Evolutionary conservation across 768 basidiomycete genomes (phyloP).

Genomic region (Suillus lakei): DNA sequence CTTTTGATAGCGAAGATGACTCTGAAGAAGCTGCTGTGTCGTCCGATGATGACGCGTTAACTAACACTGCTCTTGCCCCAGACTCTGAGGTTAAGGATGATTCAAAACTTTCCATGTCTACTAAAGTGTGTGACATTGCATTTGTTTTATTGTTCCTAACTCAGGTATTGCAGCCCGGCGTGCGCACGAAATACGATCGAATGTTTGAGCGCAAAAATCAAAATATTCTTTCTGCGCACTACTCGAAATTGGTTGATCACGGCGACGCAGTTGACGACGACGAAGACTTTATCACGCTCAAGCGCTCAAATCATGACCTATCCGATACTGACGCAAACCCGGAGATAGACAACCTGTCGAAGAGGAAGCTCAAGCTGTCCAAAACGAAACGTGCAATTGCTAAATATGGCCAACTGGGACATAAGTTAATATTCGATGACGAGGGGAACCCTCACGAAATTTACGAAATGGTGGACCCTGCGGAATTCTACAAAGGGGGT

Average conservation of each 20-base stretch:
- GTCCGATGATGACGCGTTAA: slow-evolving; percentile 24
- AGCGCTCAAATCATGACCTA: slow-evolving; percentile 87
- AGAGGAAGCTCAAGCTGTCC: slow-evolving; percentile 81
- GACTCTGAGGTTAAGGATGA: slow-evolving; percentile 8
- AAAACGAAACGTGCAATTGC: slow-evolving; percentile 73
- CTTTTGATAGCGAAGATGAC: slow-evolving; percentile 22
- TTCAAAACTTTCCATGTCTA: slow-evolving; percentile 27
- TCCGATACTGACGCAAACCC: slow-evolving; percentile 37
- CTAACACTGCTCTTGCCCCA: slow-evolving; percentile 8
- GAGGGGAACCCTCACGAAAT: slow-evolving; percentile 80
- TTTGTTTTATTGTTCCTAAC: not conserved
- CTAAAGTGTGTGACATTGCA: slow-evolving; percentile 43
- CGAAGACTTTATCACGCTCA: slow-evolving; percentile 94
- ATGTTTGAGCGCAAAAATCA: slow-evolving; percentile 99
- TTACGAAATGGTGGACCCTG: slow-evolving; percentile 81
- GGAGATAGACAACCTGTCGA: slow-evolving; percentile 67
- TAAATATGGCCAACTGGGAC: slow-evolving; percentile 59
- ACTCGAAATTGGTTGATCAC: slow-evolving; percentile 84
- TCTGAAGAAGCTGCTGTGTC: slow-evolving; percentile 32
- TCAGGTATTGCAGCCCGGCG: slow-evolving; percentile 38
- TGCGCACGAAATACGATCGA: slow-evolving; percentile 93
- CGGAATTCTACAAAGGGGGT: slow-evolving; percentile 74
- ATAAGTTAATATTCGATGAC: slow-evolving; percentile 90
- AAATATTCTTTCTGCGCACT: slow-evolving; percentile 88
- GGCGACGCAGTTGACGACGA: slow-evolving; percentile 47